Evolutionary conservation across 495 filamentous ascomycete species (phyloP).

Genomic region (Xylaria nigripes): DNA sequence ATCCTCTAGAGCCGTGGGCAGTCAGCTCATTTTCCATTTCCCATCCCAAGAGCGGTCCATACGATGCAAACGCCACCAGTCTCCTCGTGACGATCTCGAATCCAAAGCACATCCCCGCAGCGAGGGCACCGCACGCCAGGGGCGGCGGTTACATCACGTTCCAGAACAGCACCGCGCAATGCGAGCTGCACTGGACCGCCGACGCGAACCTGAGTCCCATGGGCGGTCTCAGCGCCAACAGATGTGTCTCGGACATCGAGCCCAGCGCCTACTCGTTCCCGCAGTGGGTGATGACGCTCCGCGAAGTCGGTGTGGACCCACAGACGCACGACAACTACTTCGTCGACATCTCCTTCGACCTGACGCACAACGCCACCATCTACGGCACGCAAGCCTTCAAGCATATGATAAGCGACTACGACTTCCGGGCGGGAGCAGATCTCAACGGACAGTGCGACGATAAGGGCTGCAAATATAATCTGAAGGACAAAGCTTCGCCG

Average conservation of each 20-base stretch:
- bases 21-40: slow-evolving; percentile 6
- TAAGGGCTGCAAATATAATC: slow-evolving; percentile 9
- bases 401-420: background rate
- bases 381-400: slow-evolving; percentile 14
- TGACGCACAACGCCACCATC: slow-evolving; percentile 7
- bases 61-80: slow-evolving; percentile 12
- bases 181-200: slow-evolving; percentile 15
- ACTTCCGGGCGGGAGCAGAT: slow-evolving; percentile 1
- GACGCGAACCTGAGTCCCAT: slow-evolving; percentile 8
- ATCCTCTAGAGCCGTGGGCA: slow-evolving; percentile 17
- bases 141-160: slow-evolving; percentile 20
- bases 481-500: slow-evolving; percentile 11
- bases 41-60: slow-evolving; percentile 11
- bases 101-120: slow-evolving; percentile 9
- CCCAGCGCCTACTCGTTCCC: background rate
- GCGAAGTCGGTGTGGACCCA: slow-evolving; percentile 9
- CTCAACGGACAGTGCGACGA: slow-evolving; percentile 13
- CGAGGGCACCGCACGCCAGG: slow-evolving; percentile 14
- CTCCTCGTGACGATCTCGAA: slow-evolving; percentile 14
- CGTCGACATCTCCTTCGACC: slow-evolving; percentile 13
- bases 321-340: slow-evolving; percentile 6
- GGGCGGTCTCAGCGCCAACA: slow-evolving; percentile 11
- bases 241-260: background rate
- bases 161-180: slow-evolving; percentile 9
- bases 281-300: slow-evolving; percentile 15